Base-by-base conservation (phyloP, 1,139 yeast species). In the Meyerozyma elateridarum region DNA sequence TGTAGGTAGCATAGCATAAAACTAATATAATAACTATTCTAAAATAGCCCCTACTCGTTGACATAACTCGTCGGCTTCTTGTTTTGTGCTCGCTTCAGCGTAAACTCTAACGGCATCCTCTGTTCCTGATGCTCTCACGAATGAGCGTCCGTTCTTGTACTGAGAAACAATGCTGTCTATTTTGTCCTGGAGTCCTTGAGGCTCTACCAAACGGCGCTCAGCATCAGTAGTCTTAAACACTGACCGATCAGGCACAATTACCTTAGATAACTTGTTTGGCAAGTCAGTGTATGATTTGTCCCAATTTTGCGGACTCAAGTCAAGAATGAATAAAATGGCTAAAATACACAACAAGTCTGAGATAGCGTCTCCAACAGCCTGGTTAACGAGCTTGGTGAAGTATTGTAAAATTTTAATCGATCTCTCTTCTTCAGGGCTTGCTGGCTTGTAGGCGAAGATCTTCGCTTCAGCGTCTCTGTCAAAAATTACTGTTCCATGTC, bases 101-200 rank as follows among this genome's bases (percentile, higher is more conserved):
- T 91, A 91, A 7, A 91, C 85, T 49, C 98, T 75, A 2, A 91
- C 97, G 0, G 96, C 97, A 57, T 93, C 94, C 56, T 91, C 99
- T 2, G 99, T 91, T 12, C 98, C 99, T 40, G 95, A 84, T 7
- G 99, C 97, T 46, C 99, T 76, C 4, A 91, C 97, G 59, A 91
- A 91, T 3, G 95, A 80, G 51, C 98, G 73, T 2, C 93, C 97
- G 19, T 64, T 56, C 1, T 65, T 53, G 47, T 68, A 81, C 48
- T 74, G 61, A 14, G 62, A 52, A 9, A 89, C 91, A 32, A 74
- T 53, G 2, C 50, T 67, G 53, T 91, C 94, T 35, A 91, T 87
- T 45, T 75, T 59, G 1, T 47, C 65, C 59, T 91, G 98, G 40
- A 93, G 56, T 1, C 93, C 96, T 2, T 46, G 61, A 3, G 99